These are phyloP conservation scores for Ormosia emarginata DNA, from an alignment of 306 rosid genomes.

Conservation along the genomic window DNA sequence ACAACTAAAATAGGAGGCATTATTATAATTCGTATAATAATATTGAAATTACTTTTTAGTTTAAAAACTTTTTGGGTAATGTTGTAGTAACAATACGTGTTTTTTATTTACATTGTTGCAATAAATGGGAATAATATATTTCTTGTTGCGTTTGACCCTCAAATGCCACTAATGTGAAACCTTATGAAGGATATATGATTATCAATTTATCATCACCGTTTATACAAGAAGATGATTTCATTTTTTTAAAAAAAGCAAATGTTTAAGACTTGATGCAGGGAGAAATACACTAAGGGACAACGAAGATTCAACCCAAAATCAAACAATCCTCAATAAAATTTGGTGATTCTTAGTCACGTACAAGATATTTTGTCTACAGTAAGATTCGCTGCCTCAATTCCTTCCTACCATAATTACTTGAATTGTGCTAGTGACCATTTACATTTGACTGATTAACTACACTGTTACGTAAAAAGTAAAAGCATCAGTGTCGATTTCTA, in stretches of 20 bases:
- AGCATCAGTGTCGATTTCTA: neutral
- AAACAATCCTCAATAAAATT: too few relatives aligned
- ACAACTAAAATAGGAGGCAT: neutral
- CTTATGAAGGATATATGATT: neutral
- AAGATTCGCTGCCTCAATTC: neutral
- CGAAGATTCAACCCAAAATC: too few relatives aligned
- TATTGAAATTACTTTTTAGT: neutral
- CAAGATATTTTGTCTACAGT: neutral
- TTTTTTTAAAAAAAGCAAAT: too few relatives aligned
- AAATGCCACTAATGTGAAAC: neutral
- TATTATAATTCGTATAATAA: neutral
- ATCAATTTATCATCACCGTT: neutral
- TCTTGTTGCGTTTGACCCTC: neutral
- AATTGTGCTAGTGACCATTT: neutral
- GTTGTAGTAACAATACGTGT: neutral
- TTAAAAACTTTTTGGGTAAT: neutral
- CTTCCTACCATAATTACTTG: neutral
- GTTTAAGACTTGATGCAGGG: too few relatives aligned
- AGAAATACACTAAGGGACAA: too few relatives aligned
- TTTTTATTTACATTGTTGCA: neutral
- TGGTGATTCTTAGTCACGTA: neutral
- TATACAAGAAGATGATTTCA: neutral
- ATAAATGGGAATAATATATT: neutral
- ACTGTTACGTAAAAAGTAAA: neutral
- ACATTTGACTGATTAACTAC: neutral